Base-by-base conservation (phyloP, 768 basidiomycete species). In the Pleurotus sapidus region DNA sequence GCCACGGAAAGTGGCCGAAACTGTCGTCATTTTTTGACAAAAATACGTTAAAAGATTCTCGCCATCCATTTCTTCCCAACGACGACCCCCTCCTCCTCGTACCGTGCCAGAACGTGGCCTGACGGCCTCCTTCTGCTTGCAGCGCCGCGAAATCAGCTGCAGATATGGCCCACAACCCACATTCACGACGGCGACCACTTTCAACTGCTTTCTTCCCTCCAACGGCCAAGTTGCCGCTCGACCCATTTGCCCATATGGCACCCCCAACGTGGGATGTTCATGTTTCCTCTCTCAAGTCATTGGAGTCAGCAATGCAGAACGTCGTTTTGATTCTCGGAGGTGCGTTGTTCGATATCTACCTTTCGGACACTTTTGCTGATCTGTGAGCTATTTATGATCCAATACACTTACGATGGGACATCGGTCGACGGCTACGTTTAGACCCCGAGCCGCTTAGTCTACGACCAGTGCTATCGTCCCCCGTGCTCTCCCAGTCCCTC, bases 401-500 rank as follows among this genome's bases (percentile, higher is more conserved):
- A n/a, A 45, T 45, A 45, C 42, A n/a, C n/a, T 45, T 45, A 45
- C 42, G 20, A n/a, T 17, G n/a, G 20, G 8, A 17, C 14, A 23
- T 45, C 42, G 42, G n/a, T 45, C 20, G n/a, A n/a, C 6, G n/a
- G 24, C 24, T 23, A 25, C 14, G 15, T 48, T 23, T 34, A 50
- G 51, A 54, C 38, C 51, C 51, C n/a, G 37, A 54, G 24, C 20
- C 39, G 39, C 17, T n/a, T 11, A 76, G 76, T 58, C 65, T 81
- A 15, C 60, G 59, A 6, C 73, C 77, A 0, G 64, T 81, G 1
- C 60, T 76, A 9, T 61, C 66, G n/a, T 74, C 76, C 0, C 60
- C 67, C 0, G 64, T 61, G 24, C 73, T 79, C 9, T 38, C 67
- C 4, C 49, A 66, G 7, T 69, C 72, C 0, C 71, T 79, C 24